Conservation (phyloP, 1,139 yeast genomes). For the Suhomyces wounanorum region DNA sequence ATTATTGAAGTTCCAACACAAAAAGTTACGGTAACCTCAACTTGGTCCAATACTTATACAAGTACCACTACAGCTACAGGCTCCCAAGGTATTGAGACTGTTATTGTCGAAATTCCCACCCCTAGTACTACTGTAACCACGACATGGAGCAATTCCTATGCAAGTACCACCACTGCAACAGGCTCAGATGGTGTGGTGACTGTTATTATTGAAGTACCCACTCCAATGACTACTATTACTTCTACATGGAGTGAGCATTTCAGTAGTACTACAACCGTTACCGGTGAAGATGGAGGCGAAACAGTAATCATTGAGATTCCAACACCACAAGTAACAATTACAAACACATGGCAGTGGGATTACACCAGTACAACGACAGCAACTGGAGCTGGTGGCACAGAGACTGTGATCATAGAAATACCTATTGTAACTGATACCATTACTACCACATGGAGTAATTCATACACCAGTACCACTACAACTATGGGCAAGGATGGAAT, state of each 20-base stretch:
- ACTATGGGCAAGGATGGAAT: too few relatives aligned
- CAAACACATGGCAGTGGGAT: too few relatives aligned
- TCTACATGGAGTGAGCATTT: conserved; percentile 9
- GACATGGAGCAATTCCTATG: conserved; percentile 3
- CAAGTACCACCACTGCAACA: conserved; percentile 10
- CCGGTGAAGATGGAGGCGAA: conserved; percentile 16
- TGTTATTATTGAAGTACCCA: conserved; percentile 20
- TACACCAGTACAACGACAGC: too few relatives aligned
- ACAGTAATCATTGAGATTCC: too few relatives aligned
- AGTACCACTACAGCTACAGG: conserved; percentile 14
- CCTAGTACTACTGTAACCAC: conserved; percentile 9
- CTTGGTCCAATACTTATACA: conserved; percentile 8
- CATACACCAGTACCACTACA: too few relatives aligned
- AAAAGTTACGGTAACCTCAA: conserved; percentile 12
- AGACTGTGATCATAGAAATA: too few relatives aligned
- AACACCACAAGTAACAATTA: too few relatives aligned
- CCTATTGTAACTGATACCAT: too few relatives aligned
- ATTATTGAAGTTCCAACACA: conserved; percentile 21
- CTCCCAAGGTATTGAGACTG: conserved; percentile 17
- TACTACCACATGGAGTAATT: too few relatives aligned
- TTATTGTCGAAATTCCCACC: conserved; percentile 18
- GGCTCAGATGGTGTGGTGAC: conserved; percentile 18
- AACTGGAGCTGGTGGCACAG: too few relatives aligned
- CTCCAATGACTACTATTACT: conserved; percentile 14
- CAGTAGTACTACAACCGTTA: conserved; percentile 12